phyloP scores from a whole-genome alignment of 2,329 filamentous ascomycete species.

The Didymosphaeria variabile region DNA sequence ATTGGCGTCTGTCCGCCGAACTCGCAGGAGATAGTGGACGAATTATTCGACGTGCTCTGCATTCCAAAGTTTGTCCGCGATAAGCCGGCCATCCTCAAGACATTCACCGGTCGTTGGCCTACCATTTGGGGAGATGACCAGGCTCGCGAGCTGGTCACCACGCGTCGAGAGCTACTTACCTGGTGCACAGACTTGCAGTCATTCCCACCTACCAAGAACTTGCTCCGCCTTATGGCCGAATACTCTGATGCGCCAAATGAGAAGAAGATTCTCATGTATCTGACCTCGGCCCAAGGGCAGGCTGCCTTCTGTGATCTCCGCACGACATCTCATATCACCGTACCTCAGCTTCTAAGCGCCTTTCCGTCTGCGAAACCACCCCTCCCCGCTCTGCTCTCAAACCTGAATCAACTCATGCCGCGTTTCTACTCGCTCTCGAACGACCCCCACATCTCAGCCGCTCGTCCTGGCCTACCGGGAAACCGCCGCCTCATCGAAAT shows the following conservation, averaged over 20 bases:
- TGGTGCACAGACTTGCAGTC: slow-evolving; percentile 97
- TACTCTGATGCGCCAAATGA: slow-evolving; percentile 81
- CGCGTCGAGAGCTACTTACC: slow-evolving; percentile 87
- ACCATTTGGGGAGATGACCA: slow-evolving; percentile 97
- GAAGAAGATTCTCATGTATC: slow-evolving; percentile 85
- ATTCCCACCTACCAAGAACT: slow-evolving; percentile 85
- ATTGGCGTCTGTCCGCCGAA: slow-evolving; percentile 95
- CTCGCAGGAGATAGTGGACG: slow-evolving; percentile 76
- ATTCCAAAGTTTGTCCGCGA: slow-evolving; percentile 85
- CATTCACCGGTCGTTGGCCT: slow-evolving; percentile 86
- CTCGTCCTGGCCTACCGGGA: slow-evolving; percentile 71
- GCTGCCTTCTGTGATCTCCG: slow-evolving; percentile 91
- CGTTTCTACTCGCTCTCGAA: slow-evolving; percentile 98
- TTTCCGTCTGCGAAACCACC: slow-evolving; percentile 93
- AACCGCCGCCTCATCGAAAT: slow-evolving; percentile 87
- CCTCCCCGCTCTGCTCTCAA: slow-evolving; percentile 79
- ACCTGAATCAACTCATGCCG: slow-evolving; percentile 90
- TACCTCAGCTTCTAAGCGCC: slow-evolving; percentile 85
- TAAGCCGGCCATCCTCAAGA: slow-evolving; percentile 82
- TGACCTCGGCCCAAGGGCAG: slow-evolving; percentile 90
- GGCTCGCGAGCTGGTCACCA: slow-evolving; percentile 85
- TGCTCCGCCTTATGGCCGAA: slow-evolving; percentile 87
- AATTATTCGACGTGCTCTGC: slow-evolving; percentile 81
- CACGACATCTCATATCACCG: slow-evolving; percentile 82
- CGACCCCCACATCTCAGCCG: slow-evolving; percentile 84